Base-by-base conservation (phyloP, 2,329 filamentous ascomycete genomes). In the Xylariaceae sp. region DNA sequence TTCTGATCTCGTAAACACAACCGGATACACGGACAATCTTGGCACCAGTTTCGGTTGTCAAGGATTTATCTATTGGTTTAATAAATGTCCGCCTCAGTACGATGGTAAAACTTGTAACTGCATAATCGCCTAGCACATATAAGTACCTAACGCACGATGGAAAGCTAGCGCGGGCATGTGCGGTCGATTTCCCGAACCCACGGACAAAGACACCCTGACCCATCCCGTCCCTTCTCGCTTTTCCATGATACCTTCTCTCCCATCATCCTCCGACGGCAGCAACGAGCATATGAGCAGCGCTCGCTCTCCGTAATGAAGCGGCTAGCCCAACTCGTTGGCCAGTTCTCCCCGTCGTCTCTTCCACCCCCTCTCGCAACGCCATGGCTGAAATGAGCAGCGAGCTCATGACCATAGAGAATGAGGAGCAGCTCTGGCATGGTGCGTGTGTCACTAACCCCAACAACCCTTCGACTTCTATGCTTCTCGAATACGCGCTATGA, bases 371-470 rank as follows among this genome's bases (percentile, higher is more conserved):
- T 41, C 12, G 51, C 54, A 62, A 60, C 63, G 76, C 64, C 66
- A 81, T 81, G 79, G 74, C 75, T 65, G 75, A 88, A 75, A 81
- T 83, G 73, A 86, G 91, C 72, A 80, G 81, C 67, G 80, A 79
- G 65, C 80, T 80, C 44, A 53, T 37, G 12, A n/a, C 78, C 68
- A 79, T 89, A 72, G 87, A 91, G 73, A 86, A 84, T 72, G 89
- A 90, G 74, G 82, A 90, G 71, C 86, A 91, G 73, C 91, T 96
- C 75, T 96, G 91, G 92, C 80, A 85, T 73, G 88, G 91, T 95
- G 71, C 70, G 80, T 65, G 63, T 64, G 56, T 26, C 8, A 47
- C 44, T 35, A 58, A 19, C 29, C 32, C 19, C 29, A 4, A 7
- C 60, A 62, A 51, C 58, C 45, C 51, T 44, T 41, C 12, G 4